Base-by-base conservation (phyloP, 768 basidiomycete genomes). In the Fibroporia radiculosa region DNA sequence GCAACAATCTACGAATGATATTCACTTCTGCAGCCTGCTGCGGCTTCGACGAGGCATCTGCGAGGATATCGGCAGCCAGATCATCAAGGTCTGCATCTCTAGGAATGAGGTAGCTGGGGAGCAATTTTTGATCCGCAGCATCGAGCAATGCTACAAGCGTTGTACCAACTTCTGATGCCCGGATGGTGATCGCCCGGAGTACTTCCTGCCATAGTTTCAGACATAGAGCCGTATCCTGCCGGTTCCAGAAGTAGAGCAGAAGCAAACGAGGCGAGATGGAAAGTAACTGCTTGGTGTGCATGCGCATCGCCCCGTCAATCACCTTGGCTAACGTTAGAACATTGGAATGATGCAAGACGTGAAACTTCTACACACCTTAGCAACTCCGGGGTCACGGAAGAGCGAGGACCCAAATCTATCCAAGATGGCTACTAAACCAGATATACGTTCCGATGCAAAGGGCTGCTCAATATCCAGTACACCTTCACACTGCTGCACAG, bases 391-490 rank as follows among this genome's bases (percentile, higher is more conserved):
- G 31, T 79, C 68, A 1, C 61, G 48, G 46, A 82, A 81, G 12
- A 85, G 53, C 0, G 65, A 61, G 6, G 67, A 59, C 2, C 74
- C 74, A 48, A 85, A 84, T 4, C 68, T 64, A 8, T 71, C 65
- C 32, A 85, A 52, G 26, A 82, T 60, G 29, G 62, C 63, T 12
- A 72, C 64, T 23, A 80, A 57, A 22, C 57, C 52, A 14, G 36
- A 40, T 1, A 62, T 47, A 14, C 45, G 47, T 12, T 32, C 47
- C 12, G 61, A 45, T 3, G 32, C 48, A 23, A 53, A 52, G 19
- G 53, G 48, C 13, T 57, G 54, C 48, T 47, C 45, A 38, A 47
- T 45, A 12, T 46, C 44, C 12, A 67, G 52, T 11, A 57, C 42
- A 2, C 49, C 44, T 29, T 65, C 61, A 33, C 68, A 65, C 26